Evolutionary conservation across 2,329 filamentous ascomycete genomes (phyloP).

Genomic region (Catunica adiposa): DNA sequence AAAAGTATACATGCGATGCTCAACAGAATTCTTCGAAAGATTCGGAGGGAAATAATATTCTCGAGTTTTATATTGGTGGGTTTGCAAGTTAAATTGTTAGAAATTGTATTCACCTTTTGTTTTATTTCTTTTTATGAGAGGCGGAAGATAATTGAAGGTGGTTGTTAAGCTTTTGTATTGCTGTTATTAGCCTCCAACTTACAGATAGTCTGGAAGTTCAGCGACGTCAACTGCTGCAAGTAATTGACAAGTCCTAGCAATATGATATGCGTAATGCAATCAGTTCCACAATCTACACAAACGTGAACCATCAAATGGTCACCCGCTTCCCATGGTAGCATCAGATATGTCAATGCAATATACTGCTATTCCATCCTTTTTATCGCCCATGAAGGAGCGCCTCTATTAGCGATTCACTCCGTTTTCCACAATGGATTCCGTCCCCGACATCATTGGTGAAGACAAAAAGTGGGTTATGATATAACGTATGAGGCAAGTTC

Average conservation of each 20-base stretch:
- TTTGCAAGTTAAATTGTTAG: no score
- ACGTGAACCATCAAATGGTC: no score
- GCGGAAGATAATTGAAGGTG: no score
- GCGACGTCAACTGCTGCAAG: not conserved
- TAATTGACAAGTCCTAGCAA: not conserved
- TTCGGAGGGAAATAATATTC: no score
- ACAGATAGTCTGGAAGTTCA: not conserved
- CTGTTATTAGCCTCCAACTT: no score
- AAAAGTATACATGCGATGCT: not conserved
- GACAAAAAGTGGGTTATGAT: not conserved
- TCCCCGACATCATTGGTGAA: not conserved
- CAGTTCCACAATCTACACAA: not conserved
- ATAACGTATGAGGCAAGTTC: not conserved
- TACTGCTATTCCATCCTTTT: not conserved
- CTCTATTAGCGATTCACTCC: not conserved
- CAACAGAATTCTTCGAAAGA: no score
- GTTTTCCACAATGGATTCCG: not conserved
- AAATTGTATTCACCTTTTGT: no score
- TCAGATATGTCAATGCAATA: not conserved
- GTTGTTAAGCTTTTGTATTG: no score
- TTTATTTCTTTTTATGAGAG: no score
- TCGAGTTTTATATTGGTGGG: no score
- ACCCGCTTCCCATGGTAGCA: no score
- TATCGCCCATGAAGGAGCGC: not conserved
- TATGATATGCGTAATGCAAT: not conserved